Evolutionary conservation across 2,329 filamentous ascomycete species (phyloP), one percentile per base, ranked within the genome.

Genomic region (Aurifilum marmelostoma): DNA sequence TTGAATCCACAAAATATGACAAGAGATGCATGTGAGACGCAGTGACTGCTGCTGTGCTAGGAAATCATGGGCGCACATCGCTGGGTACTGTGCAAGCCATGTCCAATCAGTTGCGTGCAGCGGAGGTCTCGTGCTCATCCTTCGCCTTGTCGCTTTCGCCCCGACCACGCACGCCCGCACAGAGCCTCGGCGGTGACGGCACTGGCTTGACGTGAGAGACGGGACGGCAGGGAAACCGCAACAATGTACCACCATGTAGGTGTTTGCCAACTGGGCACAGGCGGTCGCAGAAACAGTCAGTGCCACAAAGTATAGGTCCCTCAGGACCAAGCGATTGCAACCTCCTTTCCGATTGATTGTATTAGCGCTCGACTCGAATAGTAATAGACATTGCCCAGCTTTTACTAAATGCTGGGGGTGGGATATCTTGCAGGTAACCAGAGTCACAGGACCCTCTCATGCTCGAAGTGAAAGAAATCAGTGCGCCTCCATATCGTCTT

Each of bases 341-440:
- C 47, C 24, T 50, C 16, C 29, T 61, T 6, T 24, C 21, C 18
- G 50, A 50, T 66, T 47, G 18, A 18, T 34, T 47, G 1, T 34
- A 50, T 52, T 39, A 61, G 29, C 9, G 29, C 24, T 47, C 24
- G 34, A 27, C 56, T 43, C 56, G 27, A 47, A 41, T 47, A 61
- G 56, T 21, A 61, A 41, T 21, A 63, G 41, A 21, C 27, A 32
- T 32, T 50, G 14, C 41, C 67, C 67, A 29, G 27, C 29, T 61
- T 43, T 63, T 39, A 43, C 64, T 65, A 27, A 58, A 37, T 60
- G 59, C 41, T 61, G 21, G 64, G 39, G 37, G 50, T 27, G 58
- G 66, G 68, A 67, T 70, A 68, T 68, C 66, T 63, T 37, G 24
- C 63, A 47, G 21, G 56, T 52, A 54, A 39, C 62, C 62, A 27